Evolutionary conservation across 2,329 filamentous ascomycete genomes (phyloP), one percentile per base, ranked within the genome.

Genomic region (Falciphora oryzae): DNA sequence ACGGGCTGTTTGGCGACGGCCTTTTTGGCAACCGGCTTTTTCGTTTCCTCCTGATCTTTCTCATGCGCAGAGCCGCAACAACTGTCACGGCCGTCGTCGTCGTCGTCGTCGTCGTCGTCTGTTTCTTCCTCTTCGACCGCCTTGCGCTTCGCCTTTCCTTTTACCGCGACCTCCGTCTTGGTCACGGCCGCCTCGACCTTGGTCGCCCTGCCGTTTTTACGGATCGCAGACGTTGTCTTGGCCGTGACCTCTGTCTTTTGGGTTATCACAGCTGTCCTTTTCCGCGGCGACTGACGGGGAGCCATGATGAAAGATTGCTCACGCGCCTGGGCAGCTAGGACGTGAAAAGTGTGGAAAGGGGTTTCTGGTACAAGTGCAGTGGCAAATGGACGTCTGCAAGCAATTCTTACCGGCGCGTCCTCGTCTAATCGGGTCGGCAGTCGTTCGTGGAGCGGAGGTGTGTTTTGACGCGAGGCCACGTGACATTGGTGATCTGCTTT

Each of bases 1-100:
- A 3, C 22, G 18, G 44, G 18, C 22, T 18, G 16, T 18, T 44
- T 44, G 18, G 38, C 6, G 16, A 7, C 16, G 38, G 16, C 16
- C 38, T 44, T 44, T 22, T 44, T 53, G 44, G 22, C 56, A 2
- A 27, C 62, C 66, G 76, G 75, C 71, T 82, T 84, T 72, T 83
- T 82, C 29, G 70, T 65, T 4, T 67, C 58, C 61, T 68, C 64
- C 28, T 69, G 66, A 29, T 68, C 63, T 4, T 69, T 63, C 63
- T 67, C 57, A 44, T 70, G 67, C 4, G 65, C 63, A 44, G 71
- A 68, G 53, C 66, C 62, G 8, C 32, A 25, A n/a, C 32, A 38
- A n/a, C 44, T 63, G 27, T 69, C 67, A 31, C 66, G 68, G 18
- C 67, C 69, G 63, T 69, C 69, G 61, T 69, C 65, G 60, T 71